Evolutionary conservation across 257 asterid species (phyloP).

Genomic region (Salvia splendens): DNA sequence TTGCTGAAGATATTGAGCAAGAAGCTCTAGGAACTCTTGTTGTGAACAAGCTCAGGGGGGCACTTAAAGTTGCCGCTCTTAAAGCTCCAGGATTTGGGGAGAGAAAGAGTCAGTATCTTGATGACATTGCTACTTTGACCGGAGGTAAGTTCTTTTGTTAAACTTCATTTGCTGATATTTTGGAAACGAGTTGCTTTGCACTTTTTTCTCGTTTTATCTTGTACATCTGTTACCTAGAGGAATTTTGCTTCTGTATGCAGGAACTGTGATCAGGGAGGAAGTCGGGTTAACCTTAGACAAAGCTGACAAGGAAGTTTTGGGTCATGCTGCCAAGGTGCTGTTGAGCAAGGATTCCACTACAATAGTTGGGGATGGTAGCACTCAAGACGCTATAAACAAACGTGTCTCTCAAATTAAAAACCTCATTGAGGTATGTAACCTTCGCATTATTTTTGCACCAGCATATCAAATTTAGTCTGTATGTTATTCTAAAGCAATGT

Average conservation of each 20-base stretch:
- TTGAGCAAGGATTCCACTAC: conserved; percentile 87
- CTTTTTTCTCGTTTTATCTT: background rate
- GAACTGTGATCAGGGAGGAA: conserved; percentile 94
- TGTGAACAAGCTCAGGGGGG: conserved; percentile 92
- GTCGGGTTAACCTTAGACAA: conserved; percentile 81
- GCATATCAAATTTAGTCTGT: background rate
- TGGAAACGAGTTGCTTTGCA: background rate
- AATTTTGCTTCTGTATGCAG: conserved; percentile 41
- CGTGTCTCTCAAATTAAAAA: conserved; percentile 85
- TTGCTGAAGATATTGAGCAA: conserved; percentile 98
- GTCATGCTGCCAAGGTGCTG: conserved; percentile 95
- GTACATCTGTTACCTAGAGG: background rate
- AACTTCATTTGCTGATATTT: background rate
- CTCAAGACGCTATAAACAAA: conserved; percentile 80
- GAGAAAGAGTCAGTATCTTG: conserved; percentile 94
- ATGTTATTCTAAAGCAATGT: background rate
- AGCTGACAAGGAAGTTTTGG: conserved; percentile 88
- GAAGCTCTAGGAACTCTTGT: conserved; percentile 98
- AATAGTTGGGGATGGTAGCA: conserved; percentile 96
- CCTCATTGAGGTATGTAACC: conserved; percentile 70
- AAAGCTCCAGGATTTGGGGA: conserved; percentile 99
- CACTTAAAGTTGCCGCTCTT: conserved; percentile 92
- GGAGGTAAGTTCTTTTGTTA: conserved; percentile 61
- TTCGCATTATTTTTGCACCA: background rate
- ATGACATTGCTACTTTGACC: conserved; percentile 86